A percentile compares a stretch with the other conserved stretches of the same genome.
phyloP scores from a whole-genome alignment of 371 early-diverging fungal genomes.

The Zopfochytrium polystomum region DNA sequence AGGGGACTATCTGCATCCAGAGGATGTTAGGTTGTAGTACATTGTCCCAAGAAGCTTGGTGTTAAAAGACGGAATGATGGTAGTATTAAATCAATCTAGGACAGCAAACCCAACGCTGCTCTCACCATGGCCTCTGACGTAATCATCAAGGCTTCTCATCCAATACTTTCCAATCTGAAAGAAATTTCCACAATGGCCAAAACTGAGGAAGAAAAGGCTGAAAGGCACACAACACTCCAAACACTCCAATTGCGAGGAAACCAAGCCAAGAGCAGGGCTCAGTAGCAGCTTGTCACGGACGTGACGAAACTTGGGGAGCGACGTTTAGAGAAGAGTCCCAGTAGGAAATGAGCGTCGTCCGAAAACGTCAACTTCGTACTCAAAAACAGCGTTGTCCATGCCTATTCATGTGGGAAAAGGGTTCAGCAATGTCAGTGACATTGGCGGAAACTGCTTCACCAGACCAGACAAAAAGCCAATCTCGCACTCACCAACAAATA shows the following conservation, averaged over 20 bases:
- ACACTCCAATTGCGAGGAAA: not conserved
- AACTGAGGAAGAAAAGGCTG: not conserved
- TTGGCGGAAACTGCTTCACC: not conserved
- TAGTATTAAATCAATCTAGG: no score
- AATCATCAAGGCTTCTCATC: not conserved
- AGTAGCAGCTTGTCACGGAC: not conserved
- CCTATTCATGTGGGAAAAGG: conserved; percentile 25
- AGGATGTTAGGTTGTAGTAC: no score
- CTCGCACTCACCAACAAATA: conserved; percentile 70
- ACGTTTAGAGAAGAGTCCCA: conserved; percentile 45
- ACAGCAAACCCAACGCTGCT: no score
- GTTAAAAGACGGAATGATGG: no score
- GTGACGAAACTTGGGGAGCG: not conserved
- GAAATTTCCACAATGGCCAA: not conserved
- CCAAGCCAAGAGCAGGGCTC: not conserved
- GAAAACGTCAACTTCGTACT: conserved; percentile 52
- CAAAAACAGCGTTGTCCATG: conserved; percentile 45
- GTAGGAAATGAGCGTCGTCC: conserved; percentile 49
- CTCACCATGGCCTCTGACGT: no score
- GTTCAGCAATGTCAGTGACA: not conserved
- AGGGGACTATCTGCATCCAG: no score
- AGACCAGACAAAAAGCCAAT: not conserved
- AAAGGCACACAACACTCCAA: not conserved
- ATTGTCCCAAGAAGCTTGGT: no score
- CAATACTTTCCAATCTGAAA: not conserved